Evolutionary conservation across 345 rosid species (phyloP), one percentile per base, ranked within the genome.

Genomic region (Bretschneidera sinensis): DNA sequence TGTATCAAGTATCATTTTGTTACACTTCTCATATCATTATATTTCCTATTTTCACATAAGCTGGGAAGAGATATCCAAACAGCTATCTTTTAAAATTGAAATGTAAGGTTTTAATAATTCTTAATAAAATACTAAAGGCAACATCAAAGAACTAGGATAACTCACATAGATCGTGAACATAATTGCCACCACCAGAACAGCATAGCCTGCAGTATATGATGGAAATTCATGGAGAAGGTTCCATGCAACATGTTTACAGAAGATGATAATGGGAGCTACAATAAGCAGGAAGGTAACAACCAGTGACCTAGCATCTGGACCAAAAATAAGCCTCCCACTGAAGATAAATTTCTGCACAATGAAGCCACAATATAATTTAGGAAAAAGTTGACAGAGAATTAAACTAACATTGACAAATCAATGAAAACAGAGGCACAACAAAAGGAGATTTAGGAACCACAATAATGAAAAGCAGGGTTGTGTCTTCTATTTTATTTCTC

Each of bases 271-370:
- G 0, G 87, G 87, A 59, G 73, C 80, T 63, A 77, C 59, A 23
- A 82, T 75, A 28, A 82, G 84, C 68, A 72, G 64, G 11, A 74
- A 17, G 47, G 82, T 82, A 45, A 79, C 57, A 52, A 60, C 54
- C 72, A 82, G 48, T 24, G 77, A 77, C 66, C 52, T 77, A 7
- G 80, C 82, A 71, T 79, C 87, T 55, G 84, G 82, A 52, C 84
- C 87, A 55, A 82, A 79, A 33, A 82, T 59, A 55, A 82, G 60
- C 73, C 73, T 79, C 23, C 87, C 87, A 9, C 57, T 24, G 48
- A 72, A 73, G 47, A 79, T 16, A 60, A 83, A 83, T 48, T 47
- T 73, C 87, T 83, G 82, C 68, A 67, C 1, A 63, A 49, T 17
- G 63, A 45, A 63, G 9, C 43, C 54, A 28, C 35, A 9, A 65